Conservation (phyloP, 495 filamentous ascomycete genomes). For the Astrothelium subdiscretum region DNA sequence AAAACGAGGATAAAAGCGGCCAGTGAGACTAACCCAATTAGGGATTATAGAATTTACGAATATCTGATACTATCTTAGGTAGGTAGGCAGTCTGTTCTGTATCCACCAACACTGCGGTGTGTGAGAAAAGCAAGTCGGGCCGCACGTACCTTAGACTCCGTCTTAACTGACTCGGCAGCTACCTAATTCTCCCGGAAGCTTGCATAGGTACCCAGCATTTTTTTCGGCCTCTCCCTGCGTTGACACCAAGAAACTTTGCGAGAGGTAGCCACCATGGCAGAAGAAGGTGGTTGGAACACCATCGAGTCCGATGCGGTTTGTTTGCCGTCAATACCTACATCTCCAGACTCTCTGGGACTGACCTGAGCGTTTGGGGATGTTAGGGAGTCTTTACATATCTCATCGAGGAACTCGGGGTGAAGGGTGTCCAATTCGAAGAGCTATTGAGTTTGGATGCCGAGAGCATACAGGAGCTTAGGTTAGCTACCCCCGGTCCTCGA, state of each 20-base stretch:
- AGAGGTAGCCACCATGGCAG: neutral
- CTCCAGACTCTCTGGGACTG: constrained; percentile 3
- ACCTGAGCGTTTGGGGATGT: neutral
- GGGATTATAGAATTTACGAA: no score
- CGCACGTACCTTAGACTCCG: no score
- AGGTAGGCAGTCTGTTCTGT: no score
- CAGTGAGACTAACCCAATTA: no score
- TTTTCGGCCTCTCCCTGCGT: no score
- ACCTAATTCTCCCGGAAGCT: no score
- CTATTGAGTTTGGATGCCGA: constrained; percentile 80
- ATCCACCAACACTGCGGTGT: no score
- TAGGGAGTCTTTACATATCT: constrained; percentile 97
- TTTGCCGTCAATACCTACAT: constrained; percentile 13
- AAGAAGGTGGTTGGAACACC: constrained; percentile 51
- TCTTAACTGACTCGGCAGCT: no score
- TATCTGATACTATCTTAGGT: no score
- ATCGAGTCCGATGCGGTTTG: constrained; percentile 92
- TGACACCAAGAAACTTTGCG: neutral
- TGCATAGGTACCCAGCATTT: no score
- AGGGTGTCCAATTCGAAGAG: constrained; percentile 94
- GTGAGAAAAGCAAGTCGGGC: no score
- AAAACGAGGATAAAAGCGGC: no score
- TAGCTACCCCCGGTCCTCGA: constrained; percentile 17
- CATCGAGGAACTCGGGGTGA: constrained; percentile 79
- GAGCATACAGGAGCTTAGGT: constrained; percentile 43